These are phyloP conservation scores for Talaromyces sp. DNA, from an alignment of 2,329 filamentous ascomycete species.

Conservation along the genomic window DNA sequence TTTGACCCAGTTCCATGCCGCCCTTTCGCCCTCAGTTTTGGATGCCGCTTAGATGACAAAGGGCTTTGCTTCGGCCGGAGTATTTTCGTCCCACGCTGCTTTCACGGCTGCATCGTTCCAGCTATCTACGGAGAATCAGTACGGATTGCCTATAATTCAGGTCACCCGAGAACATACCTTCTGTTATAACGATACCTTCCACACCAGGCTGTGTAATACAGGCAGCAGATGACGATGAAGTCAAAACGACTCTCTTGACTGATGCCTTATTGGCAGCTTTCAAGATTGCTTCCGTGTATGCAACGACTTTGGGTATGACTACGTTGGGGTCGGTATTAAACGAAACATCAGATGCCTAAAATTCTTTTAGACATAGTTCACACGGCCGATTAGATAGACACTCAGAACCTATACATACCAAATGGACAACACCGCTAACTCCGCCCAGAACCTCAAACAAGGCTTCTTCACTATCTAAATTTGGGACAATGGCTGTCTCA, in stretches of 20 bases:
- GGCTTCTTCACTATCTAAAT: slow-evolving; percentile 36
- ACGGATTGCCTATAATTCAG: background rate
- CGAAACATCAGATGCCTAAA: slow-evolving; percentile 25
- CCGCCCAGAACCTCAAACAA: slow-evolving; percentile 42
- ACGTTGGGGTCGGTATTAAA: slow-evolving; percentile 42
- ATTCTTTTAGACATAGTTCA: background rate
- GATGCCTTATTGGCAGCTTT: slow-evolving; percentile 25
- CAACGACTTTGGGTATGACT: slow-evolving; percentile 44
- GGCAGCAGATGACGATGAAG: slow-evolving; percentile 15
- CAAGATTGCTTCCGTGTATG: slow-evolving; percentile 34
- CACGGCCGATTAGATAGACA: background rate
- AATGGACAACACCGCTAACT: slow-evolving; percentile 11
- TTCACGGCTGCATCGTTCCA: slow-evolving; percentile 27
- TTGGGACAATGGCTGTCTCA: slow-evolving; percentile 38
- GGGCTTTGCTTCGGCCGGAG: slow-evolving; percentile 29
- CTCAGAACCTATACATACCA: slow-evolving; percentile 3
- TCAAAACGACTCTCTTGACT: slow-evolving; percentile 17
- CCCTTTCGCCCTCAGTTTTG: slow-evolving; percentile 48
- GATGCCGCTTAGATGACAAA: slow-evolving; percentile 42
- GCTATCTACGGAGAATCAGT: slow-evolving; percentile 16
- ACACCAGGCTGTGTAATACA: slow-evolving; percentile 7
- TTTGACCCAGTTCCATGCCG: slow-evolving; percentile 45
- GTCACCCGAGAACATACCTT: background rate
- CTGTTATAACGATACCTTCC: slow-evolving; percentile 9
- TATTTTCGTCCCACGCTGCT: slow-evolving; percentile 32